Percentiles rank a stretch among this genome's conserved stretches.
phyloP scores from a whole-genome alignment of 169 alveolate genomes.

The Toxoplasma gondii region DNA sequence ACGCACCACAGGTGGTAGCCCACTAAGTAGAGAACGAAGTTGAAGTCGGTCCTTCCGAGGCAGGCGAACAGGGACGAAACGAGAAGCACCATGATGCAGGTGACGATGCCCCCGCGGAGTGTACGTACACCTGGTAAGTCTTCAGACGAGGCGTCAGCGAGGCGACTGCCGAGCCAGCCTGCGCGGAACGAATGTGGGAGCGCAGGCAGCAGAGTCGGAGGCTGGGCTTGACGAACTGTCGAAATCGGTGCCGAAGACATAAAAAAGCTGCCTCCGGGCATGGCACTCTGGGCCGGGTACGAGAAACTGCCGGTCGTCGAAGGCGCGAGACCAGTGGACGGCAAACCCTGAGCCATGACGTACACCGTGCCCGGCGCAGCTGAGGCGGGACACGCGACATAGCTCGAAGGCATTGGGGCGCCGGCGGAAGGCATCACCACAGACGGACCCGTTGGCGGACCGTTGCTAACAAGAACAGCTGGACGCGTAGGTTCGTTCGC shows the following conservation, averaged over 20 bases:
- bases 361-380: neutral
- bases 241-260: neutral
- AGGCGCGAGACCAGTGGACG: neutral
- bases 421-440: neutral
- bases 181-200: conserved; percentile 4
- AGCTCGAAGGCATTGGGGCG: neutral
- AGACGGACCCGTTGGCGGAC: neutral
- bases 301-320: neutral
- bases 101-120: conserved; percentile 41
- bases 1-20: conserved; percentile 67
- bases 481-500: conserved; percentile 23
- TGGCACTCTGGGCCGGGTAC: neutral
- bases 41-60: conserved; percentile 54
- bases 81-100: conserved; percentile 31
- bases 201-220: conserved; percentile 18
- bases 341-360: neutral
- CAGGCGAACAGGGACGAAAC: conserved; percentile 45
- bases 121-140: conserved; percentile 26
- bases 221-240: neutral
- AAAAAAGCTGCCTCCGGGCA: neutral
- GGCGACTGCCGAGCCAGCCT: conserved; percentile 13
- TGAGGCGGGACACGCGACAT: neutral
- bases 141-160: neutral
- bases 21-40: conserved; percentile 45
- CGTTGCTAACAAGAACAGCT: neutral